Conservation (phyloP, 345 rosid species). For the Linum tenue region DNA sequence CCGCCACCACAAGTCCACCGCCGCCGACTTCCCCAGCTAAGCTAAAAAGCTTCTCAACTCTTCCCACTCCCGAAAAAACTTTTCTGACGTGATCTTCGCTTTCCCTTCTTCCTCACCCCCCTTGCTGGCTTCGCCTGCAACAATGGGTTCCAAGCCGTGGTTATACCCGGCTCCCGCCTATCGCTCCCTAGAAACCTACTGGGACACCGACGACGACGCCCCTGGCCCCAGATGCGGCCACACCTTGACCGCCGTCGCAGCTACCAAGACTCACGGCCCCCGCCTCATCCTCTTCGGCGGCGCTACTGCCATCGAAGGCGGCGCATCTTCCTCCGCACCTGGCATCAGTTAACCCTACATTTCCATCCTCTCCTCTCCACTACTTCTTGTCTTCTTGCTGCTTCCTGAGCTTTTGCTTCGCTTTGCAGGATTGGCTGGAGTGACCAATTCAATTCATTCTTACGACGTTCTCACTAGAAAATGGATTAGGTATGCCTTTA, state of each 20-base stretch:
- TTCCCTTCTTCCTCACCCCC: not conserved
- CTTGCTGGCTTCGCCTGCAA: conserved; percentile 5
- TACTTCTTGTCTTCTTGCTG: not conserved
- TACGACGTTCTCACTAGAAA: conserved; percentile 82
- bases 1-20: too few species aligned
- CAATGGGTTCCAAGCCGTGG: conserved; percentile 81
- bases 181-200: conserved; percentile 65
- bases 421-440: conserved; percentile 78
- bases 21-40: too few species aligned
- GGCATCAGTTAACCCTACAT: conserved; percentile 64
- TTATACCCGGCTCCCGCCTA: conserved; percentile 75
- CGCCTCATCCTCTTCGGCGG: conserved; percentile 94
- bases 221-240: conserved; percentile 92
- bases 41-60: too few species aligned
- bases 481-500: conserved; percentile 61
- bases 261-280: conserved; percentile 84
- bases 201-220: conserved; percentile 86
- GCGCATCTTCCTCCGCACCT: conserved; percentile 61
- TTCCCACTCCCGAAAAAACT: not conserved
- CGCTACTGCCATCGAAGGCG: conserved; percentile 97
- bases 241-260: conserved; percentile 90
- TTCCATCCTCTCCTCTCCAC: not conserved
- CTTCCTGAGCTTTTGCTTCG: not conserved
- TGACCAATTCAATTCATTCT: conserved; percentile 88
- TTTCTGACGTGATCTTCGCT: not conserved